Conservation (phyloP, 2,329 filamentous ascomycete genomes). For the Trichophyton rubrum region DNA sequence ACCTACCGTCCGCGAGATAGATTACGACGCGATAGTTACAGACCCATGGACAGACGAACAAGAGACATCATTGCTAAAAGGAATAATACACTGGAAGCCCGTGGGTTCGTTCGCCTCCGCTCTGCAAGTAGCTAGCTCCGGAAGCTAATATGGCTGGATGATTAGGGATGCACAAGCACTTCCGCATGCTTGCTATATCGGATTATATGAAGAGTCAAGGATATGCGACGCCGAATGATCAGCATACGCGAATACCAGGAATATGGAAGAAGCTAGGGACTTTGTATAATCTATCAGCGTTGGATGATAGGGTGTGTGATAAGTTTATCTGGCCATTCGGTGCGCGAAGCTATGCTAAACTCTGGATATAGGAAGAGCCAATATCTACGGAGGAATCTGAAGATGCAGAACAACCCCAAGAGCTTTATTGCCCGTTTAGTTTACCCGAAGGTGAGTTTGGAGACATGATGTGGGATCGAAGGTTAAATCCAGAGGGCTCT, state of each 20-base stretch:
- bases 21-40: slow-evolving; percentile 39
- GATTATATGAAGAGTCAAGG: slow-evolving; percentile 70
- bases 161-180: slow-evolving; percentile 81
- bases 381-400: slow-evolving; percentile 46
- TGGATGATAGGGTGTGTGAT: slow-evolving; percentile 66
- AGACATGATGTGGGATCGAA: slow-evolving; percentile 37
- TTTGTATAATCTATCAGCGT: slow-evolving; percentile 72
- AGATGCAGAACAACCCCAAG: slow-evolving; percentile 36
- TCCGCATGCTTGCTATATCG: slow-evolving; percentile 77
- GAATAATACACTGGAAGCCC: slow-evolving; percentile 90
- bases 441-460: slow-evolving; percentile 43
- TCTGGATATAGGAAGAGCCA: slow-evolving; percentile 38
- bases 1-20: slow-evolving; percentile 19
- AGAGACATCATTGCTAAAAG: slow-evolving; percentile 82
- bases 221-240: slow-evolving; percentile 50
- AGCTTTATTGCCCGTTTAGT: slow-evolving; percentile 54
- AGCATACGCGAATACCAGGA: slow-evolving; percentile 75
- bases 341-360: neutral
- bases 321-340: slow-evolving; percentile 18
- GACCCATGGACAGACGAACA: slow-evolving; percentile 94
- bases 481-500: slow-evolving; percentile 34
- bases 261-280: slow-evolving; percentile 81
- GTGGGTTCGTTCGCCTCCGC: slow-evolving; percentile 48
- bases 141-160: neutral
- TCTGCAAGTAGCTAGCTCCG: neutral